A percentile compares a stretch with the other conserved stretches of the same genome.
These are phyloP conservation scores for Paramecium caudatum DNA, from an alignment of 73 alveolate genomes.

Conservation along the genomic window DNA sequence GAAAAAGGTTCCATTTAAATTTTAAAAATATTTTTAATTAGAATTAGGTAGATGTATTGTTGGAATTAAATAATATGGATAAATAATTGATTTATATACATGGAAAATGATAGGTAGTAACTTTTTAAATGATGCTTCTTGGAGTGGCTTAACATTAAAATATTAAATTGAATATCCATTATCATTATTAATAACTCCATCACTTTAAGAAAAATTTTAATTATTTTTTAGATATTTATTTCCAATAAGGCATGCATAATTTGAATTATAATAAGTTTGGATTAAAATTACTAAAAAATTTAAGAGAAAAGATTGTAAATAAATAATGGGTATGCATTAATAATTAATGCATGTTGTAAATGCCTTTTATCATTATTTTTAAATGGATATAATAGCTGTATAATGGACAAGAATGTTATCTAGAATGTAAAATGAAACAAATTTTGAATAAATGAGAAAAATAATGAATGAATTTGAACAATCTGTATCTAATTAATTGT, in stretches of 20 bases:
- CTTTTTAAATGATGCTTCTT: constrained; percentile 57
- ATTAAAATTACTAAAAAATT: constrained; percentile 28
- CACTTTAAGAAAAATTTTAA: constrained; percentile 32
- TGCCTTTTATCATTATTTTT: constrained; percentile 53
- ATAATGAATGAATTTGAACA: constrained; percentile 47
- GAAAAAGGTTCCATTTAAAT: constrained; percentile 40
- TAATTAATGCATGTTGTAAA: constrained; percentile 44
- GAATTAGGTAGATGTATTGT: constrained; percentile 64
- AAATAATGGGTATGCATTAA: background rate
- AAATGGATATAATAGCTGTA: constrained; percentile 41
- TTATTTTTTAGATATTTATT: constrained; percentile 57
- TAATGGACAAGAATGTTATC: constrained; percentile 54
- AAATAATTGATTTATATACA: constrained; percentile 49
- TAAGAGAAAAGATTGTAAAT: background rate
- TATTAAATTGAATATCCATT: constrained; percentile 62
- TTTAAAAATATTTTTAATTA: constrained; percentile 43
- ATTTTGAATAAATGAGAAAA: constrained; percentile 60
- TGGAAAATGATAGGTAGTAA: constrained; percentile 69
- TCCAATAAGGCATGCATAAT: constrained; percentile 44
- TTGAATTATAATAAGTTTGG: constrained; percentile 47
- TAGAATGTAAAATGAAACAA: constrained; percentile 29
- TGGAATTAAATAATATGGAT: constrained; percentile 50
- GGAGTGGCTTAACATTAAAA: constrained; percentile 59
- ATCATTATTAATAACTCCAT: constrained; percentile 37
- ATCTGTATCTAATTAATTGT: constrained; percentile 1